These are phyloP conservation scores for Aspergillus fumigatus DNA, from an alignment of 2,329 filamentous ascomycete genomes.

Conservation along the genomic window DNA sequence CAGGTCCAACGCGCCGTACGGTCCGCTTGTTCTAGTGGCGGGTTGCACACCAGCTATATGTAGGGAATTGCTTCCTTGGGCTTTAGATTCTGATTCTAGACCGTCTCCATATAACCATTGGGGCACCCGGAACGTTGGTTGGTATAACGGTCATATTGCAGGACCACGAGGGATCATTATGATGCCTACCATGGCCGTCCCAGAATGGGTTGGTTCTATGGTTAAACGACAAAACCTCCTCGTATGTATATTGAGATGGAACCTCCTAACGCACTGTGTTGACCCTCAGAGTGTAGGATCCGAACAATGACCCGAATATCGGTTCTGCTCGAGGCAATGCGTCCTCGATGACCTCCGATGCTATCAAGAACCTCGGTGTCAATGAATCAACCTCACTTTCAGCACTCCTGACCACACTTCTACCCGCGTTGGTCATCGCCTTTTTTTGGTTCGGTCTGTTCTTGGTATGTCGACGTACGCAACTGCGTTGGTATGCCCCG, in stretches of 20 bases:
- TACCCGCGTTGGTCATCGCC: conserved; percentile 44
- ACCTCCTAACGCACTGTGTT: not conserved
- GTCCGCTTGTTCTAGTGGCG: conserved; percentile 5
- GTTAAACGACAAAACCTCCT: conserved; percentile 2
- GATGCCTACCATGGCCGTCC: not conserved
- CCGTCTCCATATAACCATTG: not conserved
- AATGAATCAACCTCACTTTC: conserved; percentile 47
- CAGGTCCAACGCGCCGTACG: conserved; percentile 22
- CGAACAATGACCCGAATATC: conserved; percentile 38
- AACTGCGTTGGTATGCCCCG: conserved; percentile 44
- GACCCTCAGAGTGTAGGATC: conserved; percentile 23
- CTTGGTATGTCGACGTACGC: conserved; percentile 42
- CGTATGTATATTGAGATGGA: not conserved
- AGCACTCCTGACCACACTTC: conserved; percentile 45
- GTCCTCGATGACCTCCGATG: conserved; percentile 30
- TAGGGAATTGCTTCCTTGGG: not conserved
- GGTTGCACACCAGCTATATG: conserved; percentile 5
- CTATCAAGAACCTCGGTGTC: conserved; percentile 26
- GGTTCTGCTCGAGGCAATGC: conserved; percentile 38
- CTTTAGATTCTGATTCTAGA: not conserved
- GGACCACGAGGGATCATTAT: not conserved
- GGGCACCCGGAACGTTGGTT: not conserved
- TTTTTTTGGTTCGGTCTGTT: conserved; percentile 43
- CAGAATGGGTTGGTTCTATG: not conserved
- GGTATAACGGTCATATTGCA: not conserved